These are phyloP conservation scores for Phallus indusiatus DNA, from an alignment of 768 basidiomycete genomes.

Conservation along the genomic window DNA sequence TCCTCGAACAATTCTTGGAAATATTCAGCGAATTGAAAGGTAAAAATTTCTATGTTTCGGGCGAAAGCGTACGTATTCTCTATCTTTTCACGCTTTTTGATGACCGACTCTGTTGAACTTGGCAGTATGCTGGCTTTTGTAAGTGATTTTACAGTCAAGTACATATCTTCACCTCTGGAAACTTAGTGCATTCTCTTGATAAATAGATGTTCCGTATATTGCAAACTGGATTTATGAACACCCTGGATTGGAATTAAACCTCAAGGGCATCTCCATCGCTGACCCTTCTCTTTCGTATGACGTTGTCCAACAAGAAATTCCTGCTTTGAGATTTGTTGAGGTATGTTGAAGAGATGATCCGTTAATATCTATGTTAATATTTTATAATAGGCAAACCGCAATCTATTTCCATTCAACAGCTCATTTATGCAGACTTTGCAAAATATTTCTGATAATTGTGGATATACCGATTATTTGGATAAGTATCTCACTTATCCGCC, in stretches of 20 bases:
- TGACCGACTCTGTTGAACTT: neutral
- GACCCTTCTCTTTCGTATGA: constrained; percentile 14
- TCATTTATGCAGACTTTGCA: constrained; percentile 40
- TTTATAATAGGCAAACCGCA: too few species aligned
- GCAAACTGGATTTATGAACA: constrained; percentile 18
- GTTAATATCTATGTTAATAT: constrained; percentile 23
- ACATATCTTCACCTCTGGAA: constrained; percentile 4
- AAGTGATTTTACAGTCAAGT: constrained; percentile 3
- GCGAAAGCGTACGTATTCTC: constrained; percentile 13
- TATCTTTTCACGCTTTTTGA: neutral
- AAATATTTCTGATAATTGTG: constrained; percentile 24
- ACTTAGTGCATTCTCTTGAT: neutral
- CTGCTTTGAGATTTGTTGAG: constrained; percentile 15
- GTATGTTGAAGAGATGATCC: neutral
- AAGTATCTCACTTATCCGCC: constrained; percentile 28
- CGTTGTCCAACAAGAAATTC: constrained; percentile 16
- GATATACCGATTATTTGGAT: constrained; percentile 26
- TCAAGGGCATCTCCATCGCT: constrained; percentile 17
- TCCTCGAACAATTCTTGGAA: constrained; percentile 14
- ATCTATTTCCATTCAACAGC: constrained; percentile 51
- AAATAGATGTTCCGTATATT: constrained; percentile 14
- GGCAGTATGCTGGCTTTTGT: constrained; percentile 26
- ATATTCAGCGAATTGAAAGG: constrained; percentile 16
- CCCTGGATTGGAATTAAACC: constrained; percentile 13
- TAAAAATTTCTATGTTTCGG: constrained; percentile 15